phyloP scores from a whole-genome alignment of 495 filamentous ascomycete species.

The Rusavskia elegans region DNA sequence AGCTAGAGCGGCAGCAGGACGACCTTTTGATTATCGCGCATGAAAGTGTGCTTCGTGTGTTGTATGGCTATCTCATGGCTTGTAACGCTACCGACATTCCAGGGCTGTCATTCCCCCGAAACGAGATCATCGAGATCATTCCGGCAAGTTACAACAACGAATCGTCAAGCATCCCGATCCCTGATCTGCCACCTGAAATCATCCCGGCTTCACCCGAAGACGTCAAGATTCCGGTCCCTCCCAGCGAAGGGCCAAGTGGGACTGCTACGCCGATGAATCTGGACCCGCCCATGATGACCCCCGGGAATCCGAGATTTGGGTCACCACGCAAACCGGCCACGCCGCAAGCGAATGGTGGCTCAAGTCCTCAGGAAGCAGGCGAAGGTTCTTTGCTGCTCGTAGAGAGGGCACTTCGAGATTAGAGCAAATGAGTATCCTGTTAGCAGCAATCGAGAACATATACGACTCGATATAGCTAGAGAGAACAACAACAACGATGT shows the following conservation, averaged over 20 bases:
- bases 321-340: conserved; percentile 12
- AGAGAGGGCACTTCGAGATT: conserved; percentile 12
- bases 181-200: conserved; percentile 40
- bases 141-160: conserved; percentile 95
- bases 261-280: conserved; percentile 32
- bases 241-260: conserved; percentile 28
- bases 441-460: no score
- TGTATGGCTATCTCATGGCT: conserved; percentile 98
- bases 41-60: conserved; percentile 85
- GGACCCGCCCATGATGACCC: conserved; percentile 28
- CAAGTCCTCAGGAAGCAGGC: conserved; percentile 5
- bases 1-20: conserved; percentile 92
- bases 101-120: conserved; percentile 78
- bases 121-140: conserved; percentile 98
- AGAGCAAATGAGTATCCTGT: neutral
- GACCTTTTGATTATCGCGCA: conserved; percentile 96
- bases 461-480: neutral
- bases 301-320: conserved; percentile 14
- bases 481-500: neutral
- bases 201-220: conserved; percentile 68
- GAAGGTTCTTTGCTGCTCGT: conserved; percentile 8
- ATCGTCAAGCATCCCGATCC: conserved; percentile 71
- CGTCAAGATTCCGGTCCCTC: conserved; percentile 64
- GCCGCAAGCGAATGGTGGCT: conserved; percentile 5
- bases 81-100: conserved; percentile 95